Evolutionary conservation across 352 stramenopile species (phyloP).

Genomic region (Phytophthora megakarya): DNA sequence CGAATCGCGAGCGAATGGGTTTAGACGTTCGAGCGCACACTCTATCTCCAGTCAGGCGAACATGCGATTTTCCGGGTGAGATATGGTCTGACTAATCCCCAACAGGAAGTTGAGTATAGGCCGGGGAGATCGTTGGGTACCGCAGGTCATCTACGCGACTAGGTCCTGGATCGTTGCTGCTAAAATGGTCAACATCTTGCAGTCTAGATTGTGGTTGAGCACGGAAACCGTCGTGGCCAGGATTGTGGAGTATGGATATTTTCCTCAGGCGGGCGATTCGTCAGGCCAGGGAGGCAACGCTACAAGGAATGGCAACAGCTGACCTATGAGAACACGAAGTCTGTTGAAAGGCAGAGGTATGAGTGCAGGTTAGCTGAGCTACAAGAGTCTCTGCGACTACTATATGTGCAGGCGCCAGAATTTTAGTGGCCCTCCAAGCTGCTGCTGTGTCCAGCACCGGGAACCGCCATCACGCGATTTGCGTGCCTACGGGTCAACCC

Average conservation of each 20-base stretch:
- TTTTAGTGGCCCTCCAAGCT: neutral
- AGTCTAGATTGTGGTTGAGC: neutral
- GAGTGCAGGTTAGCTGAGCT: no score
- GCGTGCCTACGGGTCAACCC: neutral
- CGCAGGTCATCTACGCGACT: neutral
- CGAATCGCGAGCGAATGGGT: conserved; percentile 1
- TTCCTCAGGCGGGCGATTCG: neutral
- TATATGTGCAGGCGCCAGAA: neutral
- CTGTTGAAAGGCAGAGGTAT: neutral
- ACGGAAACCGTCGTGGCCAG: neutral
- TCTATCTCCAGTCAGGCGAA: neutral
- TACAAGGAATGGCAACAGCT: neutral
- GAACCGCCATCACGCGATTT: neutral
- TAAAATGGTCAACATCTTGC: neutral
- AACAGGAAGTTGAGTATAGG: neutral
- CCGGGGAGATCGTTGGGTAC: neutral
- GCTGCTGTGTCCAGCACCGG: neutral
- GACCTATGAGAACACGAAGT: neutral
- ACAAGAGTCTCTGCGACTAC: neutral
- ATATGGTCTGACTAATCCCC: neutral
- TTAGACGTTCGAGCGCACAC: conserved; percentile 18
- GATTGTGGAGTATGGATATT: neutral
- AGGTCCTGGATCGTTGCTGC: neutral
- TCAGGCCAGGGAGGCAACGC: neutral
- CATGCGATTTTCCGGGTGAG: neutral